phyloP scores from a whole-genome alignment of 768 basidiomycete genomes.

The Candolleomyces eurysporus region DNA sequence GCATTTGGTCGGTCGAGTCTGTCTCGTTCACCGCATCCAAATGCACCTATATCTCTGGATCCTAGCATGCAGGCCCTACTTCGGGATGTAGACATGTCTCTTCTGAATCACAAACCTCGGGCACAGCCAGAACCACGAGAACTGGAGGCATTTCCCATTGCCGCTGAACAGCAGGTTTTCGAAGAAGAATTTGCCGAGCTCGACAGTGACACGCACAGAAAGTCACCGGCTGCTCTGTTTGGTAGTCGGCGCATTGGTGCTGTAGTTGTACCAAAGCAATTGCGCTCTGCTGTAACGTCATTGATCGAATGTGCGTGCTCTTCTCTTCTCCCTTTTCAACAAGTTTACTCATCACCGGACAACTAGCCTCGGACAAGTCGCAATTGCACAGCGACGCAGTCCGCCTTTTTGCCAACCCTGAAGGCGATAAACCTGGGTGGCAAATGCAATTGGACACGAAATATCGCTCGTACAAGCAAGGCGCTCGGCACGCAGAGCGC shows the following conservation, averaged over 20 bases:
- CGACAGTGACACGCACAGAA: slow-evolving; percentile 37
- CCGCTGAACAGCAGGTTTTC: slow-evolving; percentile 26
- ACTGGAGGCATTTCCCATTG: slow-evolving; percentile 49
- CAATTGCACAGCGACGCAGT: slow-evolving; percentile 68
- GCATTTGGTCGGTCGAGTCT: slow-evolving; percentile 7
- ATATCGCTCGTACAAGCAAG: slow-evolving; percentile 62
- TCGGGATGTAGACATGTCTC: slow-evolving; percentile 65
- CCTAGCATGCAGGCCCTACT: slow-evolving; percentile 61
- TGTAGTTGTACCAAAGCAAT: slow-evolving; percentile 69
- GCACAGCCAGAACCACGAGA: slow-evolving; percentile 39
- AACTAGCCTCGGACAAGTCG: slow-evolving; percentile 59
- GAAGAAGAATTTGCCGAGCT: slow-evolving; percentile 23
- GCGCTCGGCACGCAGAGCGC: slow-evolving; percentile 55
- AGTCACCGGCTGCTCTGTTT: slow-evolving; percentile 80
- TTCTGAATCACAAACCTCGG: slow-evolving; percentile 37
- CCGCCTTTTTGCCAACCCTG: slow-evolving; percentile 55
- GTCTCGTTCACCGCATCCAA: slow-evolving; percentile 36
- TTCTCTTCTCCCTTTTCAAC: slow-evolving; percentile 4
- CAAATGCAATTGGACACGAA: slow-evolving; percentile 49
- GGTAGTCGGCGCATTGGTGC: slow-evolving; percentile 73
- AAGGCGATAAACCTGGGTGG: slow-evolving; percentile 44
- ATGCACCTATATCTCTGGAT: slow-evolving; percentile 62
- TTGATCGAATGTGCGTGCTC: slow-evolving; percentile 61
- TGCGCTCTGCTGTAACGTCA: slow-evolving; percentile 60
- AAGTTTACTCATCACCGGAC: background rate